A percentile compares a stretch with the other conserved stretches of the same genome.
Conservation (phyloP, 2,329 filamentous ascomycete genomes). For the Fusarium secorum region DNA sequence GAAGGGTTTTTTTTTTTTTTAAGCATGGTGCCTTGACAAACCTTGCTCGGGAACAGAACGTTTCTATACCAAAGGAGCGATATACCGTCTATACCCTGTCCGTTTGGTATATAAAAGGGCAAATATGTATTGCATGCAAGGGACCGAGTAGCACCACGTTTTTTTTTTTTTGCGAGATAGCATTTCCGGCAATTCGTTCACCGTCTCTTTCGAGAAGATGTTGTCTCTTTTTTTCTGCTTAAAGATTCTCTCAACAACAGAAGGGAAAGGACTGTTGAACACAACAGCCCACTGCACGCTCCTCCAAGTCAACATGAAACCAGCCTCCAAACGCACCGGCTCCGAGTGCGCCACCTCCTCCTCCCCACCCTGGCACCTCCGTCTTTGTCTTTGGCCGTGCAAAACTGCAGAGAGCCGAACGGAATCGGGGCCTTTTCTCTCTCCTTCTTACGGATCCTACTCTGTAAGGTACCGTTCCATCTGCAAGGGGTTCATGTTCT, state of each 20-base stretch:
- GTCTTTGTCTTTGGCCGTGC: background rate
- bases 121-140: slow-evolving; percentile 27
- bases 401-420: background rate
- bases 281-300: slow-evolving; percentile 31
- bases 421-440: slow-evolving; percentile 2
- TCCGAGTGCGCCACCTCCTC: slow-evolving; percentile 12
- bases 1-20: background rate
- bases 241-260: background rate
- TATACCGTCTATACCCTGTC: slow-evolving; percentile 17
- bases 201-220: slow-evolving; percentile 11
- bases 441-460: background rate
- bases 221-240: background rate
- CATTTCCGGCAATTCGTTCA: slow-evolving; percentile 16
- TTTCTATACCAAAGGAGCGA: slow-evolving; percentile 27
- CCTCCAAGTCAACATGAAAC: slow-evolving; percentile 40
- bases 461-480: background rate
- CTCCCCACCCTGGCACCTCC: slow-evolving; percentile 9
- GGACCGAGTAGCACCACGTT: slow-evolving; percentile 23
- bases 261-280: background rate
- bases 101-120: slow-evolving; percentile 8
- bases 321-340: slow-evolving; percentile 27
- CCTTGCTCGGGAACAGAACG: slow-evolving; percentile 18
- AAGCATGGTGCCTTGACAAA: background rate
- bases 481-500: slow-evolving; percentile 23
- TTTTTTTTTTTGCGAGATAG: slow-evolving; percentile 3